Percentiles rank a stretch among this genome's conserved stretches.
Evolutionary conservation across 208 protist genomes (phyloP).

Genomic region (Herpetomonas muscarum): DNA sequence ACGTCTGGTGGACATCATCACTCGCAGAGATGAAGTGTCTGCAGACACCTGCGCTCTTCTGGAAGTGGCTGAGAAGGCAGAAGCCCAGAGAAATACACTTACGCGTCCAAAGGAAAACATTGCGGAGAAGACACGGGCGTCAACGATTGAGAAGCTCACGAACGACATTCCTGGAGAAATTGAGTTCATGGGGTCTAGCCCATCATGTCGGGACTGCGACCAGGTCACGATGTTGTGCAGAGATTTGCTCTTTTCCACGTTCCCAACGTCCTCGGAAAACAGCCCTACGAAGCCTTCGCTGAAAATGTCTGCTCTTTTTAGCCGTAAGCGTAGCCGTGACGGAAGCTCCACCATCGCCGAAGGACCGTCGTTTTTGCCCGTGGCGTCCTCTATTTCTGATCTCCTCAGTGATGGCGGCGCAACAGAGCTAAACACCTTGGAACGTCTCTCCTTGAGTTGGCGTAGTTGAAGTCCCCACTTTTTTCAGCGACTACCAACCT

Average conservation of each 20-base stretch:
- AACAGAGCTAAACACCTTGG: not conserved
- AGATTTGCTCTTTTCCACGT: slow-evolving; percentile 38
- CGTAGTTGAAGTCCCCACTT: no score
- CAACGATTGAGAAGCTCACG: slow-evolving; percentile 25
- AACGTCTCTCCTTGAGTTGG: slow-evolving; percentile 1
- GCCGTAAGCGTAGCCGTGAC: slow-evolving; percentile 6
- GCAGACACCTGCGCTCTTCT: slow-evolving; percentile 4
- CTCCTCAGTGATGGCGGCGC: not conserved
- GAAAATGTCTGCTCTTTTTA: not conserved
- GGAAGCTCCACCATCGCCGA: not conserved
- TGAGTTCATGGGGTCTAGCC: slow-evolving; percentile 44
- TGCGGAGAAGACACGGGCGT: slow-evolving; percentile 9
- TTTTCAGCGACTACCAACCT: no score
- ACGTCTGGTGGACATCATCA: slow-evolving; percentile 14
- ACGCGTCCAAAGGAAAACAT: slow-evolving; percentile 15
- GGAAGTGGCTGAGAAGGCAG: not conserved
- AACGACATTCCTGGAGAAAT: slow-evolving; percentile 59
- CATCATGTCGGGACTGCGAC: slow-evolving; percentile 68
- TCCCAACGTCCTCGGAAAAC: slow-evolving; percentile 4
- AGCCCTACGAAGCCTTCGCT: not conserved
- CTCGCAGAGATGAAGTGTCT: slow-evolving; percentile 5
- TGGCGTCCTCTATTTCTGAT: slow-evolving; percentile 8
- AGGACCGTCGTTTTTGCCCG: slow-evolving; percentile 14
- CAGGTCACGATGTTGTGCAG: slow-evolving; percentile 63
- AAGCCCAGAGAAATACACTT: not conserved